Evolutionary conservation across 1,284 basidiomycete species (phyloP).

Genomic region (Ganoderma meredithae): DNA sequence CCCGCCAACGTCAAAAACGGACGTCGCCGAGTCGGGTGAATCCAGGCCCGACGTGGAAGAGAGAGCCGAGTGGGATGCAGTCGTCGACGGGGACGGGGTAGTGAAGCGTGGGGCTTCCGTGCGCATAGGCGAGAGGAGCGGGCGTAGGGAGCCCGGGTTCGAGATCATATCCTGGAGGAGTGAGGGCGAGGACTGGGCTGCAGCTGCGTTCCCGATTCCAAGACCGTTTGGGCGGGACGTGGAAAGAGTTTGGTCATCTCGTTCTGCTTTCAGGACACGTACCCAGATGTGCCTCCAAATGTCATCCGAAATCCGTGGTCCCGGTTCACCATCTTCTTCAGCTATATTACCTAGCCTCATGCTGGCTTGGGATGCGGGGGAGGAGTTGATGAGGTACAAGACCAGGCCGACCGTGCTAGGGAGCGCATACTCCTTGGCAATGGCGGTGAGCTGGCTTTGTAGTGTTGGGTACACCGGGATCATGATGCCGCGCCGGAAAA

Average conservation of each 20-base stretch:
- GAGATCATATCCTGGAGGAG: conserved; percentile 48
- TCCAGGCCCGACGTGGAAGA: conserved; percentile 54
- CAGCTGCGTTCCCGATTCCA: conserved; percentile 49
- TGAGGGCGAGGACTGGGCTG: conserved; percentile 51
- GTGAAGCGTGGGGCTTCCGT: conserved; percentile 46
- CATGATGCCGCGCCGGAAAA: conserved; percentile 78
- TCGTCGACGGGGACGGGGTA: conserved; percentile 63
- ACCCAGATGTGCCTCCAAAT: conserved; percentile 86
- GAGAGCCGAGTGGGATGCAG: conserved; percentile 55
- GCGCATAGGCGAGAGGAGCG: conserved; percentile 53
- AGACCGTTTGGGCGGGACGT: conserved; percentile 50
- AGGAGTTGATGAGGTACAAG: conserved; percentile 71
- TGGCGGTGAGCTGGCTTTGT: conserved; percentile 76
- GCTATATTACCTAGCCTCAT: conserved; percentile 23
- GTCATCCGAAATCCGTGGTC: conserved; percentile 81
- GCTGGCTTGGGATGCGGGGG: conserved; percentile 35
- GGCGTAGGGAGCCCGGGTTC: conserved; percentile 47
- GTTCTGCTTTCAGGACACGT: conserved; percentile 71
- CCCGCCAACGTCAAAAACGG: conserved; percentile 44
- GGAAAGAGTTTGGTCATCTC: conserved; percentile 57
- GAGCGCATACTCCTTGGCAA: conserved; percentile 87
- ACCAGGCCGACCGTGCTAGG: conserved; percentile 81
- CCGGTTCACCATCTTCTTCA: conserved; percentile 53
- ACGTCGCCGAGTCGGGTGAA: conserved; percentile 64
- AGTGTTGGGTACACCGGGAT: conserved; percentile 77